Percentiles rank a stretch among this genome's conserved stretches.
These are phyloP conservation scores for Haplographium delicatum DNA, from an alignment of 495 filamentous ascomycete species.

Conservation along the genomic window DNA sequence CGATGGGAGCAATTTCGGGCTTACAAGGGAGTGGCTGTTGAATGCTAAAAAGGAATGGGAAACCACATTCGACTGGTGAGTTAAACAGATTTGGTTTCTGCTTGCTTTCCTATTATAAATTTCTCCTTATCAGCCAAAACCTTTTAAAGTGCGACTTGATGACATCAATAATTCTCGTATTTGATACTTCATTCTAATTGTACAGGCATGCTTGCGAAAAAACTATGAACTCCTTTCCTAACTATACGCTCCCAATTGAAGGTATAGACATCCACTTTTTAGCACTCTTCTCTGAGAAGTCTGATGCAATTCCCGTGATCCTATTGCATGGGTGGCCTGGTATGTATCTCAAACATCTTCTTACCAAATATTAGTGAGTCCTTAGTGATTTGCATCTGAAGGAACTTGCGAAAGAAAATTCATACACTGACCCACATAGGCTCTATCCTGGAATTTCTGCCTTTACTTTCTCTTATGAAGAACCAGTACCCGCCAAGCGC, in stretches of 20 bases:
- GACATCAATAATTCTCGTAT: neutral
- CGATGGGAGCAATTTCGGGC: neutral
- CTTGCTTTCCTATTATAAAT: neutral
- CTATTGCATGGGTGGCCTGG: constrained; percentile 61
- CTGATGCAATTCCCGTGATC: constrained; percentile 55
- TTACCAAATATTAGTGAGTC: no score
- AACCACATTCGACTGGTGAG: neutral
- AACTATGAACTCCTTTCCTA: constrained; percentile 57
- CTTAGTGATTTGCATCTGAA: no score
- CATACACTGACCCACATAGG: constrained; percentile 28
- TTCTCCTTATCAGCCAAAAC: neutral
- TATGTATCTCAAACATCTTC: constrained; percentile 15
- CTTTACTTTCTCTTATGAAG: constrained; percentile 35
- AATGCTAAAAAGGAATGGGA: neutral
- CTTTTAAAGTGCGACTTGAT: neutral
- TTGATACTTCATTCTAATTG: neutral
- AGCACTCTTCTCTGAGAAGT: constrained; percentile 53
- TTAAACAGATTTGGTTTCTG: neutral
- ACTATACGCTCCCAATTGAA: constrained; percentile 50
- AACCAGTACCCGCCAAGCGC: constrained; percentile 47
- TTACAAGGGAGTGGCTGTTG: neutral
- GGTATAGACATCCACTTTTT: constrained; percentile 54
- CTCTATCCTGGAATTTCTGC: constrained; percentile 52
- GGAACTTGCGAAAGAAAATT: no score
- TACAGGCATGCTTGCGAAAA: constrained; percentile 45